These are phyloP conservation scores for Malania oleifera DNA, from an alignment of 164 flowering plant species.

Conservation along the genomic window DNA sequence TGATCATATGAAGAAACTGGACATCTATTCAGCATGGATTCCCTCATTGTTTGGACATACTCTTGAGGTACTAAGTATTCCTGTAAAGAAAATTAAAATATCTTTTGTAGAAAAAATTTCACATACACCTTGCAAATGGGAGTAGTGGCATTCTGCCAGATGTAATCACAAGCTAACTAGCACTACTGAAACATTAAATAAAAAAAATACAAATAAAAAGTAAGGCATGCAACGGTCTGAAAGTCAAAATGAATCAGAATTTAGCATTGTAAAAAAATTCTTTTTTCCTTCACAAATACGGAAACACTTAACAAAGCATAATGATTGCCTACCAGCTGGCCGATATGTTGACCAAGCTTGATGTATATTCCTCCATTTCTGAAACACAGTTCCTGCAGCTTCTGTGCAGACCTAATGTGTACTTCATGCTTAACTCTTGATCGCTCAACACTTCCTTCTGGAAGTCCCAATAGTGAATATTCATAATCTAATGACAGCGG, in stretches of 20 bases:
- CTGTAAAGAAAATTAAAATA: constrained; percentile 28
- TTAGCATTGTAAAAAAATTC: not conserved
- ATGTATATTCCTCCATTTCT: constrained; percentile 96
- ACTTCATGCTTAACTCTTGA: constrained; percentile 66
- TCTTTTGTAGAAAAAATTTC: not conserved
- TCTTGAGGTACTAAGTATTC: constrained; percentile 89
- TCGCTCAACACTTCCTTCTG: constrained; percentile 77
- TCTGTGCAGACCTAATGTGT: constrained; percentile 71
- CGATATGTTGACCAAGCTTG: constrained; percentile 91
- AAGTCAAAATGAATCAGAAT: not conserved
- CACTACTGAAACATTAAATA: no score
- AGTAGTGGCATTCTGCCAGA: not conserved
- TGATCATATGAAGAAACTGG: constrained; percentile 93
- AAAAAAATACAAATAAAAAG: no score
- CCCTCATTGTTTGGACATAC: constrained; percentile 78
- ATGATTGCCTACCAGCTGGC: constrained; percentile 72
- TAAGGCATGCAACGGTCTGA: no score
- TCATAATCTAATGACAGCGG: constrained; percentile 59
- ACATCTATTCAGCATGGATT: constrained; percentile 87
- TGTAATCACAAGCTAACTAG: no score
- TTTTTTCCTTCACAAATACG: not conserved
- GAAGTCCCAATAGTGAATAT: constrained; percentile 74
- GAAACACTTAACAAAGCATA: constrained; percentile 2
- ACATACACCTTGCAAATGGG: not conserved
- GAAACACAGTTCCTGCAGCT: constrained; percentile 82